Conservation (phyloP, 768 basidiomycete species). For the Serendipita sp. region DNA sequence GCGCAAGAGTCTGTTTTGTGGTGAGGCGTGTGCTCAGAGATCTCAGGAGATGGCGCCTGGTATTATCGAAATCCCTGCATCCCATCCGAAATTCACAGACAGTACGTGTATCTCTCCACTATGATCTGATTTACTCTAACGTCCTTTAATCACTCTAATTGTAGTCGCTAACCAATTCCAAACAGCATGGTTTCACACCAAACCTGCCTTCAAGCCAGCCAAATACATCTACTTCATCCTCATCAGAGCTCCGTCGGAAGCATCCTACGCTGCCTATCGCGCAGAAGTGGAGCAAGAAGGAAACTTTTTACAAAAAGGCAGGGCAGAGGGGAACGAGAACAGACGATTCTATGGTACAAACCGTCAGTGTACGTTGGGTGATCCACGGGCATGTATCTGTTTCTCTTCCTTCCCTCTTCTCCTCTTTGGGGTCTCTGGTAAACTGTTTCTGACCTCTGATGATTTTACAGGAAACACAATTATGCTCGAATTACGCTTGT, state of each 20-base stretch:
- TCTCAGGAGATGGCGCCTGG: neutral
- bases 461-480: slow-evolving; percentile 19
- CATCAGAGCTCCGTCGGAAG: neutral
- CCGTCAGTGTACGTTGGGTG: neutral
- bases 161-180: neutral
- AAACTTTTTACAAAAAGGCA: neutral
- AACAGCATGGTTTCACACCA: neutral
- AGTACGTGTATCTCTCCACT: neutral
- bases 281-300: neutral
- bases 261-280: neutral
- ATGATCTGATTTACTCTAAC: neutral
- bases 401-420: neutral
- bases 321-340: neutral
- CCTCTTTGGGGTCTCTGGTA: too few relatives aligned
- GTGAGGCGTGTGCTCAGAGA: neutral
- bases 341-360: neutral
- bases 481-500: slow-evolving; percentile 40
- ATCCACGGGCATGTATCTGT: neutral
- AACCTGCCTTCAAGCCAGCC: neutral
- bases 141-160: neutral
- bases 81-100: neutral
- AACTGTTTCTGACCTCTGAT: neutral
- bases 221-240: slow-evolving; percentile 1
- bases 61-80: neutral
- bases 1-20: neutral